Percentiles rank a stretch among this genome's conserved stretches.
phyloP scores from a whole-genome alignment of 2,329 filamentous ascomycete genomes.

The Mollisia scopiformis region DNA sequence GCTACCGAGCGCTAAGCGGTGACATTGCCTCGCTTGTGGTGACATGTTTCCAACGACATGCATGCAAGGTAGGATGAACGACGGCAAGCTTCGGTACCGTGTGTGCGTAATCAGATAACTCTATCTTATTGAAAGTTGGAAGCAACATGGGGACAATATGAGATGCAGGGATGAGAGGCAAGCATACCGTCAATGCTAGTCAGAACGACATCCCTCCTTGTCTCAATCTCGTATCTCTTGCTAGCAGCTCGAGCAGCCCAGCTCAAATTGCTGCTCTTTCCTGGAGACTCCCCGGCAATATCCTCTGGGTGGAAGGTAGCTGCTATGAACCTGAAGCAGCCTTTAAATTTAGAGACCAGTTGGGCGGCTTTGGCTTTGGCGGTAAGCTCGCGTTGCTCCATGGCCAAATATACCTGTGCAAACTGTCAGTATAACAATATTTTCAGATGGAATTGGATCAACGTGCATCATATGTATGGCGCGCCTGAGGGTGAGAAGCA shows the following conservation, averaged over 20 bases:
- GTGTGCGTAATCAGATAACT: neutral
- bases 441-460: neutral
- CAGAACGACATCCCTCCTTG: conserved; percentile 59
- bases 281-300: conserved; percentile 69
- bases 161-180: neutral
- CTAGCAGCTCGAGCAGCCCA: conserved; percentile 71
- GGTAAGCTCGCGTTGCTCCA: conserved; percentile 70
- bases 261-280: conserved; percentile 74
- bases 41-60: neutral
- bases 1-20: neutral
- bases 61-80: neutral
- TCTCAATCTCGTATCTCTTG: conserved; percentile 56
- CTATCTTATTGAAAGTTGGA: neutral
- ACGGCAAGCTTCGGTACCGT: neutral
- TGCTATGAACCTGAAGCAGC: conserved; percentile 67
- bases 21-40: neutral
- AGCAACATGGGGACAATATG: neutral
- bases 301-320: conserved; percentile 69
- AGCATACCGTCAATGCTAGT: conserved; percentile 71
- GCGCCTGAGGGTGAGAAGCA: conserved; percentile 66
- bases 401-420: conserved; percentile 70
- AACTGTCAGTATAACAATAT: neutral
- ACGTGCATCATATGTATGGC: conserved; percentile 70
- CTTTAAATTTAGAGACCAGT: conserved; percentile 64
- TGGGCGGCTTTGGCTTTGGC: conserved; percentile 63